Percentiles rank a stretch among this genome's conserved stretches.
Conservation (phyloP, 495 filamentous ascomycete genomes). For the Hypoxylon intermedium region DNA sequence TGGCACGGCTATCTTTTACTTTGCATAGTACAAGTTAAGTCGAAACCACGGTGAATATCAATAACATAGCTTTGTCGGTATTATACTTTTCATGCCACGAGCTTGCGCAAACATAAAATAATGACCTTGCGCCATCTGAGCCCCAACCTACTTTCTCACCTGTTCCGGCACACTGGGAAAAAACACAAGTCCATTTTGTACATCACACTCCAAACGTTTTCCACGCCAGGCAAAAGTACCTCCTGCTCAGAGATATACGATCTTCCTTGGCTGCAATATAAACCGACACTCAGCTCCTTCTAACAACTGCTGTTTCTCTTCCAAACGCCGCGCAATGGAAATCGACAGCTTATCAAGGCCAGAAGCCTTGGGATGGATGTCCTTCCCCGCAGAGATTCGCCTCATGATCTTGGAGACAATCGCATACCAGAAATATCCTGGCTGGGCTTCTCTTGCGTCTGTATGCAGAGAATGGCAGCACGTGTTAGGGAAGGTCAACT, state of each 20-base stretch:
- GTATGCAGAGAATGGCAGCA: slow-evolving; percentile 26
- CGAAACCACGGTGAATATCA: too few species aligned
- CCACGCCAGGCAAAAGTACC: too few species aligned
- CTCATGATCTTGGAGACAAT: slow-evolving; percentile 19
- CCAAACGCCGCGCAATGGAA: slow-evolving; percentile 10
- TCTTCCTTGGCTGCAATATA: too few species aligned
- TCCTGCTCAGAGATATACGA: background rate
- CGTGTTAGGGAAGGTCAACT: slow-evolving; percentile 18
- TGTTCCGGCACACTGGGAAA: too few species aligned
- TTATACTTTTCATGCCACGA: background rate
- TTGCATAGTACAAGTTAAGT: too few species aligned
- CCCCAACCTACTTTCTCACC: background rate
- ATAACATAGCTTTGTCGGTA: too few species aligned
- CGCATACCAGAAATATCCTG: slow-evolving; percentile 14
- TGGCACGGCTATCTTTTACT: too few species aligned
- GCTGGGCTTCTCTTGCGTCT: slow-evolving; percentile 26
- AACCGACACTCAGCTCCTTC: background rate
- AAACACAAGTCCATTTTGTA: too few species aligned
- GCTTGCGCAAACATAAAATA: background rate
- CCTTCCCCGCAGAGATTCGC: slow-evolving; percentile 21
- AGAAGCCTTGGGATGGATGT: slow-evolving; percentile 2
- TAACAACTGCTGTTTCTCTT: background rate
- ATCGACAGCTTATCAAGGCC: slow-evolving; percentile 6
- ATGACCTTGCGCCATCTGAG: background rate
- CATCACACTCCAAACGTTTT: too few species aligned